Evolutionary conservation across 2,329 filamentous ascomycete genomes (phyloP).

Genomic region (Claviceps pusilla): DNA sequence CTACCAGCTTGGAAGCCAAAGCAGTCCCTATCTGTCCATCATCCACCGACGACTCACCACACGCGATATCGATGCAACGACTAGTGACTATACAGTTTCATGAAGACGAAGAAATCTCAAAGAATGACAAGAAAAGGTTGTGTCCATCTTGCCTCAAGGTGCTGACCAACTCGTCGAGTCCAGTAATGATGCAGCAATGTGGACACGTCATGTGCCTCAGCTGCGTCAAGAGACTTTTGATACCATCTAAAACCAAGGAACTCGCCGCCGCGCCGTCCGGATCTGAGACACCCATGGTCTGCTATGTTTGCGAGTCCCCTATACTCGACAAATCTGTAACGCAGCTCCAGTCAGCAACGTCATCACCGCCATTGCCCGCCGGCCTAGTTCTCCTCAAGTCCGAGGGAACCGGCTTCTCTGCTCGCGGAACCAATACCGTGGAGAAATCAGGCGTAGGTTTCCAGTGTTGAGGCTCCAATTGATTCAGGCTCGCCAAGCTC

Average conservation of each 20-base stretch:
- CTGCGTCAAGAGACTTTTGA: slow-evolving; percentile 74
- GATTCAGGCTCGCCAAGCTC: not conserved
- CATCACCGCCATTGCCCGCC: slow-evolving; percentile 44
- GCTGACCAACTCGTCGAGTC: slow-evolving; percentile 67
- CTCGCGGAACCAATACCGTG: slow-evolving; percentile 69
- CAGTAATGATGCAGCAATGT: slow-evolving; percentile 72
- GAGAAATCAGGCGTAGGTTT: slow-evolving; percentile 68
- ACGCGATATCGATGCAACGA: slow-evolving; percentile 63
- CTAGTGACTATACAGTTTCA: slow-evolving; percentile 65
- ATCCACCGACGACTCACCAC: slow-evolving; percentile 48
- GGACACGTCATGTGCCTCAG: slow-evolving; percentile 82
- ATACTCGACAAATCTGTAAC: slow-evolving; percentile 39
- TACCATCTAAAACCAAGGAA: slow-evolving; percentile 30
- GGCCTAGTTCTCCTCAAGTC: slow-evolving; percentile 68
- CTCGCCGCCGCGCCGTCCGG: slow-evolving; percentile 17
- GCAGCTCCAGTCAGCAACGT: slow-evolving; percentile 32
- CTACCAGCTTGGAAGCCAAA: slow-evolving; percentile 48
- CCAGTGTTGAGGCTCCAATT: slow-evolving; percentile 44
- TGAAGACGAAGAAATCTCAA: slow-evolving; percentile 43
- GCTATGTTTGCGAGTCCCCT: slow-evolving; percentile 77
- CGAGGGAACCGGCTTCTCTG: slow-evolving; percentile 86
- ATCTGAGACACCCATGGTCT: slow-evolving; percentile 34
- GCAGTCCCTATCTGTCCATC: slow-evolving; percentile 61
- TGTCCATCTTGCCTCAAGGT: slow-evolving; percentile 80
- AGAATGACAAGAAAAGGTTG: slow-evolving; percentile 29